Conservation (phyloP, 345 rosid genomes). For the Pugionium cornutum region DNA sequence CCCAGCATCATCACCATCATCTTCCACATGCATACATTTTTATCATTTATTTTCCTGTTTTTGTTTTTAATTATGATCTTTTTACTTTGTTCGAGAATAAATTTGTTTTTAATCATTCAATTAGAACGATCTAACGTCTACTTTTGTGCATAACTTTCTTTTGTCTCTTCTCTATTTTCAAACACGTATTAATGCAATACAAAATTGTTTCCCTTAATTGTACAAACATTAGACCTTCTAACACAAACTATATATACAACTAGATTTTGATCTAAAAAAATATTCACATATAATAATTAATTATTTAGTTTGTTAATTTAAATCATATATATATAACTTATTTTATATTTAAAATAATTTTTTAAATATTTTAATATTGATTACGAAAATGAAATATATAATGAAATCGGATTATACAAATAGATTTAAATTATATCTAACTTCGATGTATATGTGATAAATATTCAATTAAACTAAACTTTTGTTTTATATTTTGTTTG, state of each 20-base stretch:
- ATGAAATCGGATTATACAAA: no score
- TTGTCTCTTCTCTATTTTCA: constrained; percentile 6
- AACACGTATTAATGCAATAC: not conserved
- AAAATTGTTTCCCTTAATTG: not conserved
- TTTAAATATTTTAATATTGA: no score
- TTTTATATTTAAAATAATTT: no score
- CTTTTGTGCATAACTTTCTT: not conserved
- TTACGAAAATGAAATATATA: no score
- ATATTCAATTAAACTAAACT: no score
- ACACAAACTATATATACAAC: constrained; percentile 14
- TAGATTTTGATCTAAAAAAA: no score
- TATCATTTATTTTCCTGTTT: constrained; percentile 20
- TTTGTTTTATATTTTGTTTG: no score
- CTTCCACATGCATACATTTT: constrained; percentile 37
- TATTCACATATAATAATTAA: no score
- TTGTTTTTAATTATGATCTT: not conserved
- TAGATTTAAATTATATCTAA: no score
- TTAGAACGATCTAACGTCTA: constrained; percentile 18
- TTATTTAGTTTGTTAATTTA: no score
- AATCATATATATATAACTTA: no score
- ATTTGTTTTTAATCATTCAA: not conserved
- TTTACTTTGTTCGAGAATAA: not conserved
- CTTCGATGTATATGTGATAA: no score
- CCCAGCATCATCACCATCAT: constrained; percentile 45
- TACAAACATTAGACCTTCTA: constrained; percentile 25